These are phyloP conservation scores for Calocybe indica DNA, from an alignment of 768 basidiomycete genomes.

Conservation along the genomic window DNA sequence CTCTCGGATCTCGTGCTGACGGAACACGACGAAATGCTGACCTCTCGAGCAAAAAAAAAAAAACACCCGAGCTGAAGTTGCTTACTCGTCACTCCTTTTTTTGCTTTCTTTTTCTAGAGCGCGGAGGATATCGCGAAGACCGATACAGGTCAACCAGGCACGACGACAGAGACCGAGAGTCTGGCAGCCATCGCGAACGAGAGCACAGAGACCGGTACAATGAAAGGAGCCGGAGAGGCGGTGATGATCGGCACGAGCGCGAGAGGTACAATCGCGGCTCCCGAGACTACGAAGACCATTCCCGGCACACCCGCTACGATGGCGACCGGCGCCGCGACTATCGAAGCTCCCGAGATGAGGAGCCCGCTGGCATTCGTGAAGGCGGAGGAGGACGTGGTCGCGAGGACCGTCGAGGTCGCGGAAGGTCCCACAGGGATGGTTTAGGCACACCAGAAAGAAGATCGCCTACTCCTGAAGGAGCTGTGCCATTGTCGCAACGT, in stretches of 20 bases:
- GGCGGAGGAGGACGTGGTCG: constrained; percentile 30
- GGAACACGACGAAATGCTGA: constrained; percentile 30
- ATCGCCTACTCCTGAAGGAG: constrained; percentile 87
- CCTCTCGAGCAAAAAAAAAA: neutral
- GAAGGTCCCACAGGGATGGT: constrained; percentile 46
- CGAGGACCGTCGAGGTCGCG: constrained; percentile 31
- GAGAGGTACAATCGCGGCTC: constrained; percentile 39
- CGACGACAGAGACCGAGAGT: constrained; percentile 46
- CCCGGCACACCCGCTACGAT: constrained; percentile 36
- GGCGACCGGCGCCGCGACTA: constrained; percentile 45
- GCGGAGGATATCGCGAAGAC: constrained; percentile 56
- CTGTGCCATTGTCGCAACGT: constrained; percentile 75
- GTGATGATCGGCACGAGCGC: constrained; percentile 48
- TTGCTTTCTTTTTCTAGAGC: constrained; percentile 41
- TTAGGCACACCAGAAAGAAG: constrained; percentile 73
- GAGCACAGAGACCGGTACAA: constrained; percentile 33
- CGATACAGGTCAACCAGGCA: constrained; percentile 65
- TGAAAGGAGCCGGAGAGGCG: constrained; percentile 31
- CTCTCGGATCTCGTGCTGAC: constrained; percentile 28
- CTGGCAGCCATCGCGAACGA: constrained; percentile 46
- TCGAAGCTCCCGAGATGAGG: constrained; percentile 33
- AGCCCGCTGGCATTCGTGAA: constrained; percentile 18
- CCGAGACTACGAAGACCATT: constrained; percentile 41
- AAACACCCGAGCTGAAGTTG: constrained; percentile 27
- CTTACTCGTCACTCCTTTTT: constrained; percentile 46